phyloP scores from a whole-genome alignment of 495 filamentous ascomycete species.

The Lasiosphaeria miniovina region DNA sequence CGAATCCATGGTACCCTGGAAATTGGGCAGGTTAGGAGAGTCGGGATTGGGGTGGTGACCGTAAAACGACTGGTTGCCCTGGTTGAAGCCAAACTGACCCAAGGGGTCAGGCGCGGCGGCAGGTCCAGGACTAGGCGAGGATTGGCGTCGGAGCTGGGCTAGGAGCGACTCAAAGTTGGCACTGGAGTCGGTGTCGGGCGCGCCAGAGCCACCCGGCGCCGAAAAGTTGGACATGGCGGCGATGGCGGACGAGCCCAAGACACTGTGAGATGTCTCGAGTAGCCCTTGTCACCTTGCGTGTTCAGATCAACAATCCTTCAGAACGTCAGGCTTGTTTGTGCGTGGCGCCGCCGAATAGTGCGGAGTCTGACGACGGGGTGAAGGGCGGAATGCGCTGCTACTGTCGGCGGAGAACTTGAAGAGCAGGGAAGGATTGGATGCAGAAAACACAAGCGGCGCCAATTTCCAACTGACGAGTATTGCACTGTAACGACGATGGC shows the following conservation, averaged over 20 bases:
- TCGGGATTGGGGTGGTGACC: slow-evolving; percentile 31
- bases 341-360: no score
- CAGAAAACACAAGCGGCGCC: no score
- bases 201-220: slow-evolving; percentile 29
- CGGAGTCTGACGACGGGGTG: no score
- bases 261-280: slow-evolving; percentile 8
- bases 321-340: not conserved
- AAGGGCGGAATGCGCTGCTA: no score
- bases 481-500: not conserved
- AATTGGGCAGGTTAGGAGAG: slow-evolving; percentile 29
- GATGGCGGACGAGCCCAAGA: not conserved
- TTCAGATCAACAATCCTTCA: not conserved
- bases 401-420: no score
- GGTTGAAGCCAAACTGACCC: slow-evolving; percentile 33
- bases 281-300: not conserved
- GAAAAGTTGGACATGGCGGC: slow-evolving; percentile 42
- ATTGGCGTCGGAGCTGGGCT: slow-evolving; percentile 36
- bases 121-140: slow-evolving; percentile 26
- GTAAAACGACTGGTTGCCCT: slow-evolving; percentile 37
- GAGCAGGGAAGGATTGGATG: no score
- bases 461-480: no score
- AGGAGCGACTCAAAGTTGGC: slow-evolving; percentile 33
- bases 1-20: slow-evolving; percentile 30
- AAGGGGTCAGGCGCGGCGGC: slow-evolving; percentile 20
- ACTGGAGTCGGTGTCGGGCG: slow-evolving; percentile 26